Evolutionary conservation across 2,329 filamentous ascomycete species (phyloP), one percentile per base, ranked within the genome.

Genomic region (Colletotrichum sp.): DNA sequence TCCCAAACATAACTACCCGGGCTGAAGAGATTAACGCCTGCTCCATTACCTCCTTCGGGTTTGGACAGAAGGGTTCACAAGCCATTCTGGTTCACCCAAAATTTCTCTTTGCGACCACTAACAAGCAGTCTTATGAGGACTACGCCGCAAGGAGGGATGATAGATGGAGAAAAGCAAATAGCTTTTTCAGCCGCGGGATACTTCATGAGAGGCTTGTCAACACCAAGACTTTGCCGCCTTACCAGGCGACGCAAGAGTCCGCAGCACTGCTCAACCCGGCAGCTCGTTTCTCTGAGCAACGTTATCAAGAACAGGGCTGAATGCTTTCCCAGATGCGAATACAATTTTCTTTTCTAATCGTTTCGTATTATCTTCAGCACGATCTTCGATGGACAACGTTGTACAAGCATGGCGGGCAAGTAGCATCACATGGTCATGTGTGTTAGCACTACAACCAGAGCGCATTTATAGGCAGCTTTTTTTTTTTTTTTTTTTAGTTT

Each of bases 21-120:
- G 74, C 66, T 5, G 55, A 74, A 1, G 79, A 78, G 5, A 60
- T 85, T 7, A 85, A 84, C 39, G 85, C 86, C 3, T 83, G 84
- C 66, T 81, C 81, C 27, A 77, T 87, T 22, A 87, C 83, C 4
- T 85, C 83, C 2, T 88, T 88, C 68, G 86, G 86, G 0, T 88
- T 88, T 74, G 85, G 85, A 2, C 86, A 88, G 77, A 88, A 88
- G 75, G 84, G 85, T 7, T 85, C 81, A 1, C 80, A 85, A 67
- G 82, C 79, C 2, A 77, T 87, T 15, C 80, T 83, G 0, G 82
- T 87, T 0, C 78, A 82, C 12, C 82, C 86, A 1, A 80, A 78
- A 55, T 85, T 82, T 72, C 80, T 86, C 4, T 84, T 83, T 34
- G 83, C 82, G 0, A 80, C 83, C 0, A 64, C 83, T 2, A 57